Evolutionary conservation across 352 stramenopile species (phyloP).

Genomic region (Aphanomyces cochlioides): DNA sequence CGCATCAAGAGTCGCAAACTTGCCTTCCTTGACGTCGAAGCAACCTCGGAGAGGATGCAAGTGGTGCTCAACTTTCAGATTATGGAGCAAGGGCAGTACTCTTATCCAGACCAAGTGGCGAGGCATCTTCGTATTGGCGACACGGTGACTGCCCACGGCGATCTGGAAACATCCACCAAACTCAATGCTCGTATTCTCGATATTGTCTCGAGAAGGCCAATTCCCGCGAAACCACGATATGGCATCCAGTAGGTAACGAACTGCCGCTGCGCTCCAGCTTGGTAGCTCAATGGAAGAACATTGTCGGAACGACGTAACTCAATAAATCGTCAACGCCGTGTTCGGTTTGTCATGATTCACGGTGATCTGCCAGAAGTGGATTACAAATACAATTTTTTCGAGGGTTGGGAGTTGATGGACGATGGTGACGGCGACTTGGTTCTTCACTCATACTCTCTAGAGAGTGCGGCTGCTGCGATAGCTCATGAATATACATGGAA

Average conservation of each 20-base stretch:
- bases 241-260: background rate
- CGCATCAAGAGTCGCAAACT: conserved; percentile 23
- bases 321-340: no score
- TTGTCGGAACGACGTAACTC: no score
- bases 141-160: conserved; percentile 2
- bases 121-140: conserved; percentile 8
- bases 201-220: background rate
- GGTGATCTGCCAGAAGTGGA: no score
- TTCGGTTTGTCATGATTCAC: no score
- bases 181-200: conserved; percentile 3
- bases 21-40: conserved; percentile 2
- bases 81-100: background rate
- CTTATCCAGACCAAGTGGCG: background rate
- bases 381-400: no score
- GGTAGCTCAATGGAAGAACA: no score
- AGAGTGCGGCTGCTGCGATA: no score
- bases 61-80: conserved; percentile 6
- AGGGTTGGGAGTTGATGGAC: no score
- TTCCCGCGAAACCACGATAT: background rate
- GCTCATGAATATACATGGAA: no score
- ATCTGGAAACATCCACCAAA: background rate
- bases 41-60: background rate
- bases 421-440: no score
- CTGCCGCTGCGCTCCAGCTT: no score
- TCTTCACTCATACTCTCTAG: no score